Conservation (phyloP, 2,329 filamentous ascomycete species). For the Neonectria magnoliae region DNA sequence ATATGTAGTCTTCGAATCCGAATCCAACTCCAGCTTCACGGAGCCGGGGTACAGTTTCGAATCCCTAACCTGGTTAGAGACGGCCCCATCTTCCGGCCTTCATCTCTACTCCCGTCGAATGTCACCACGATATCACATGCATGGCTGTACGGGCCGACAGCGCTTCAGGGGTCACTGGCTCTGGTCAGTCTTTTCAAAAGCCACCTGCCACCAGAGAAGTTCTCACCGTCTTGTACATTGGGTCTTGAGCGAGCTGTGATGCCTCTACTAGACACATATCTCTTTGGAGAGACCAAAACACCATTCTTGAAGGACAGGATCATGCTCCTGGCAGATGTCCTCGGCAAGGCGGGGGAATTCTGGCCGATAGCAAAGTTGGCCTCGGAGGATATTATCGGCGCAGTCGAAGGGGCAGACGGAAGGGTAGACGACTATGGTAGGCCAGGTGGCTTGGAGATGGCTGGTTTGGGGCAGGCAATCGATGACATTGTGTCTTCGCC, state of each 20-base stretch:
- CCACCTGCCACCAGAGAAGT: conserved; percentile 28
- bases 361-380: conserved; percentile 30
- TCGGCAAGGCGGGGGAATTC: conserved; percentile 33
- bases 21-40: conserved; percentile 29
- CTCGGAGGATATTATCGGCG: conserved; percentile 17
- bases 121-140: neutral
- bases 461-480: neutral
- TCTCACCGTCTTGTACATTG: conserved; percentile 37
- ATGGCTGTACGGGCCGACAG: conserved; percentile 18
- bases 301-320: conserved; percentile 21
- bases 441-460: neutral
- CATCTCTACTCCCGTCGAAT: conserved; percentile 1
- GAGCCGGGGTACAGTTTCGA: conserved; percentile 8
- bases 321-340: conserved; percentile 21
- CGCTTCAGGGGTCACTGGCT: conserved; percentile 30
- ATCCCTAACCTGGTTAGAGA: conserved; percentile 5
- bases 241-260: conserved; percentile 25
- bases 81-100: conserved; percentile 10
- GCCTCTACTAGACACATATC: conserved; percentile 25
- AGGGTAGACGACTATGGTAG: neutral
- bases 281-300: neutral
- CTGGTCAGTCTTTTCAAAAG: conserved; percentile 32
- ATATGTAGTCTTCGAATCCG: conserved; percentile 33
- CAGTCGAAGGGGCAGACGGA: conserved; percentile 2
- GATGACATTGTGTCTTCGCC: neutral